phyloP scores from a whole-genome alignment of 192 early-diverging fungal species.

The Coemansia sp. region DNA sequence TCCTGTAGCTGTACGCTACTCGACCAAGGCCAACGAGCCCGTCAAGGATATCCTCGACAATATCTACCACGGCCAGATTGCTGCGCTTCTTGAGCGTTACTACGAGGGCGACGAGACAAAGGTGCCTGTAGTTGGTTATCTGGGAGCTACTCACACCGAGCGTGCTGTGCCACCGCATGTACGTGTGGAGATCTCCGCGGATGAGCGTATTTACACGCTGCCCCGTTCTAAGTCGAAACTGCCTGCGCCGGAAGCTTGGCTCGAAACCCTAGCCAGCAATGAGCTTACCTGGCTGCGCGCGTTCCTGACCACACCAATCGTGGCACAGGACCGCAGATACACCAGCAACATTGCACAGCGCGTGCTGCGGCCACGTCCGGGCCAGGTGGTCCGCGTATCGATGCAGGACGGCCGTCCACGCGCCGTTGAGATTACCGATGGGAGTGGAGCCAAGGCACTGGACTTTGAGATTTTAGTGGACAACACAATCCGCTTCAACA shows the following conservation, averaged over 20 bases:
- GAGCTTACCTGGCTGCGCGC: slow-evolving; percentile 82
- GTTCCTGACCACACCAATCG: slow-evolving; percentile 69
- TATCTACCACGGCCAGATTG: slow-evolving; percentile 82
- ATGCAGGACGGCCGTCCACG: slow-evolving; percentile 48
- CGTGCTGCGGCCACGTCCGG: slow-evolving; percentile 62
- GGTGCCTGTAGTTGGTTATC: slow-evolving; percentile 79
- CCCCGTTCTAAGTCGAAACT: slow-evolving; percentile 17
- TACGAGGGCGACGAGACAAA: slow-evolving; percentile 61
- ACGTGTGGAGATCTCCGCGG: slow-evolving; percentile 11
- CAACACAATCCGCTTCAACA: slow-evolving; percentile 57
- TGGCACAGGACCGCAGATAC: slow-evolving; percentile 76
- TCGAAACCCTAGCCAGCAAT: slow-evolving; percentile 69
- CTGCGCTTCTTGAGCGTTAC: slow-evolving; percentile 71
- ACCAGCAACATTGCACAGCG: slow-evolving; percentile 64
- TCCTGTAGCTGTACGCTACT: slow-evolving; percentile 78
- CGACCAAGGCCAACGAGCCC: slow-evolving; percentile 81
- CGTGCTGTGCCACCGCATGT: slow-evolving; percentile 22
- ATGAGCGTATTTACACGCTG: slow-evolving; percentile 23
- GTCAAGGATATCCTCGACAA: slow-evolving; percentile 86
- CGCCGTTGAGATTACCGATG: slow-evolving; percentile 16
- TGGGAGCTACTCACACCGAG: slow-evolving; percentile 42
- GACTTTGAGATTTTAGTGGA: slow-evolving; percentile 51
- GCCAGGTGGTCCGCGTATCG: slow-evolving; percentile 52
- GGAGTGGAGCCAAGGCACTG: slow-evolving; percentile 5
- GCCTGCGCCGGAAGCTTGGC: slow-evolving; percentile 23